Conservation (phyloP, 1,284 basidiomycete genomes). For the Blastosporella zonata region DNA sequence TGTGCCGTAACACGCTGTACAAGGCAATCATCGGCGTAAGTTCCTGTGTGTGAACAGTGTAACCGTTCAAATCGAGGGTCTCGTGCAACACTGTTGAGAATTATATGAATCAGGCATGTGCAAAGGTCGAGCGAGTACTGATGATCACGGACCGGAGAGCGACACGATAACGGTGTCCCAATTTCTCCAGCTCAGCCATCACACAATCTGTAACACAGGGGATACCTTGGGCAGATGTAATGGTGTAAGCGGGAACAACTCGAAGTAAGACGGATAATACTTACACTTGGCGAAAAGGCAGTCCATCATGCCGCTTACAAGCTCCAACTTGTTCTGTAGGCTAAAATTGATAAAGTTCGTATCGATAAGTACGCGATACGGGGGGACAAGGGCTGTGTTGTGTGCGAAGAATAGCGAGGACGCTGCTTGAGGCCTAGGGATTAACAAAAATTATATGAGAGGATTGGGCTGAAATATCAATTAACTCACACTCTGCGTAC, state of each 20-base stretch:
- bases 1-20: conserved; percentile 93
- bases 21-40: conserved; percentile 98
- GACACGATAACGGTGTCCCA: conserved; percentile 94
- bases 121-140: neutral
- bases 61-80: conserved; percentile 97
- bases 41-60: conserved; percentile 89
- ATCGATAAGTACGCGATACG: conserved; percentile 96
- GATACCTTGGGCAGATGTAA: conserved; percentile 61
- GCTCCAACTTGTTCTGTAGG: conserved; percentile 96
- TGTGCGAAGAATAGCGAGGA: conserved; percentile 95
- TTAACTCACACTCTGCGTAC: conserved; percentile 66
- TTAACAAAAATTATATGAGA: conserved; percentile 20
- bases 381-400: conserved; percentile 94
- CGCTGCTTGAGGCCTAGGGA: conserved; percentile 70
- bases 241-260: conserved; percentile 1
- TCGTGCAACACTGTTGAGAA: conserved; percentile 75
- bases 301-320: conserved; percentile 99
- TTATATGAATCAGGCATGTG: neutral
- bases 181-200: conserved; percentile 95
- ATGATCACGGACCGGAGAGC: conserved; percentile 71
- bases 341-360: conserved; percentile 99
- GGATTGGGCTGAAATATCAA: conserved; percentile 12
- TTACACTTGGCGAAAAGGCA: conserved; percentile 98
- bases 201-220: conserved; percentile 99
- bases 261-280: conserved; percentile 24